These are phyloP conservation scores for Clarireedia sp. DNA, from an alignment of 2,329 filamentous ascomycete species.

Conservation along the genomic window DNA sequence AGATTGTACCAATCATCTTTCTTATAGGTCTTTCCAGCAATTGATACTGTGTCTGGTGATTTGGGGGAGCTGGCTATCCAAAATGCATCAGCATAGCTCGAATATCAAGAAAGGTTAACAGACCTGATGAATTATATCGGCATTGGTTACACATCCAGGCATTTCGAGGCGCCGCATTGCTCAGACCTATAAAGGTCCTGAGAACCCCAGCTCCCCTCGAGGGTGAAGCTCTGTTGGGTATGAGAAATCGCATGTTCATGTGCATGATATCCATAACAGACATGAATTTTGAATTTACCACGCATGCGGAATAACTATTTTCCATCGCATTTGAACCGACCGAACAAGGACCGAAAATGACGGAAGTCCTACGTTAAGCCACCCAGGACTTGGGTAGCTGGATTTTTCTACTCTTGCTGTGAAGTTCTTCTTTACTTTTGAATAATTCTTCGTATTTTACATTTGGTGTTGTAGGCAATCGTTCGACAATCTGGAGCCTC, in stretches of 20 bases:
- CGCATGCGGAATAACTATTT: too few species aligned
- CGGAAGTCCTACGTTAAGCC: too few species aligned
- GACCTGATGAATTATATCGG: conserved; percentile 21
- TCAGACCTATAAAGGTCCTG: conserved; percentile 19
- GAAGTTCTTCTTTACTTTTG: background rate
- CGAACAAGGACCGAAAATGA: too few species aligned
- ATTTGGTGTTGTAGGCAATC: background rate
- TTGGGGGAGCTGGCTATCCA: background rate
- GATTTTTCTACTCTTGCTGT: background rate
- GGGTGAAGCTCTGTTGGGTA: conserved; percentile 12
- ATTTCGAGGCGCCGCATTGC: conserved; percentile 14
- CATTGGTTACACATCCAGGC: conserved; percentile 22
- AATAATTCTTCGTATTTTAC: background rate
- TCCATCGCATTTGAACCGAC: too few species aligned
- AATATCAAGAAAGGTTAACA: conserved; percentile 13
- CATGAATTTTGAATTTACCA: too few species aligned
- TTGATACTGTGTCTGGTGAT: background rate
- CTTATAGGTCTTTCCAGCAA: conserved; percentile 47
- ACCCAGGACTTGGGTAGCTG: background rate
- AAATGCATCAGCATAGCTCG: background rate
- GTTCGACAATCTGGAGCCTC: background rate
- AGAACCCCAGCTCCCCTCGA: conserved; percentile 10
- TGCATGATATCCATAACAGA: too few species aligned
- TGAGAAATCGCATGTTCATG: conserved; percentile 20
- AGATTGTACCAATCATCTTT: conserved; percentile 83